A percentile compares a stretch with the other conserved stretches of the same genome.
Conservation (phyloP, 208 protist species). For the Wallacemonas sp. region DNA sequence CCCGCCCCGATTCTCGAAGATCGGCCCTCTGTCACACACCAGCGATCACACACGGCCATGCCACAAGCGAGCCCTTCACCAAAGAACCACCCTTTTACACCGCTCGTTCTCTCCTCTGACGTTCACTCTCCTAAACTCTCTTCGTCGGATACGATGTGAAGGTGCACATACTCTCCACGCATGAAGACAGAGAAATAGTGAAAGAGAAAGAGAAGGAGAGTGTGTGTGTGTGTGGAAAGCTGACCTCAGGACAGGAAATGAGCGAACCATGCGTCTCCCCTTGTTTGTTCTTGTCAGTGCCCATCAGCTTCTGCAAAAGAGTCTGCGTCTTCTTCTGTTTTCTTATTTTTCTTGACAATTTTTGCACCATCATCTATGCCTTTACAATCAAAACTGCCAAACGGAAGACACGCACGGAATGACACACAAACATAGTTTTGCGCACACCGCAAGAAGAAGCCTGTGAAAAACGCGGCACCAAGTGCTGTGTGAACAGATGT, state of each 20-base stretch:
- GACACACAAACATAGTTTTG: no score
- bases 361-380: background rate
- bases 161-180: no score
- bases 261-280: background rate
- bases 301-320: background rate
- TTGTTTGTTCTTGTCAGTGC: background rate
- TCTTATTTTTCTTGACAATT: background rate
- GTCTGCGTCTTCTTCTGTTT: slow-evolving; percentile 10
- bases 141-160: no score
- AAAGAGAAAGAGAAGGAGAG: no score
- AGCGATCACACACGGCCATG: background rate
- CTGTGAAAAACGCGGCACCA: no score
- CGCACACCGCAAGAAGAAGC: no score
- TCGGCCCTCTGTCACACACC: background rate
- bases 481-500: no score
- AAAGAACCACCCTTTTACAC: background rate
- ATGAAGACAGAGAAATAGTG: no score
- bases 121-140: background rate
- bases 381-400: no score
- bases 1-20: slow-evolving; percentile 2
- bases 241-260: no score
- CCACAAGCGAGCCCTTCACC: background rate
- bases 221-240: no score
- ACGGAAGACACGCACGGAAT: no score
- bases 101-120: background rate